Base-by-base conservation (phyloP, 768 basidiomycete genomes). In the Trametes cingulata region DNA sequence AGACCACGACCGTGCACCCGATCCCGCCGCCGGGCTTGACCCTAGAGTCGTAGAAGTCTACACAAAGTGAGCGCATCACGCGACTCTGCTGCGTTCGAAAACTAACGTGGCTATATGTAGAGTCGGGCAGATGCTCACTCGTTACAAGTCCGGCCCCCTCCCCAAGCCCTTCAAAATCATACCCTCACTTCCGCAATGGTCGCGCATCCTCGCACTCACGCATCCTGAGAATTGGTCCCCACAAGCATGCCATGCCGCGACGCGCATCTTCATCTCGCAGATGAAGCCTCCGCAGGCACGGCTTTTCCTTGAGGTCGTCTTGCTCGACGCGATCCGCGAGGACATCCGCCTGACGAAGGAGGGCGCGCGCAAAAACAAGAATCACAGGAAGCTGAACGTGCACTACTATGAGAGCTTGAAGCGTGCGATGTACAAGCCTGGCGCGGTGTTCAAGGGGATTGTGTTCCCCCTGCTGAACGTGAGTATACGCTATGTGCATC, bases 131-230 rank as follows among this genome's bases (percentile, higher is more conserved):
- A 85, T 95, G 61, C 82, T 99, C 33, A 87, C 83, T 42, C 86
- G 87, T 56, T 98, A 99, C 79, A 93, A 90, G 68, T 95, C 95
- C 14, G 95, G 95, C 0, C 87, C 95, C 1, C 82, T 99, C 1
- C 97, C 97, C 29, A 98, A 98, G 76, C 81, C 95, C 3, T 95
- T 99, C 85, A 99, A 99, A 80, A 90, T 99, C 62, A 91, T 99
- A 46, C 97, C 97, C 20, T 90, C 95, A 12, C 85, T 98, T 24
- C 91, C 93, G 3, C 88, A 91, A 61, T 99, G 97, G 97, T 95
- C 95, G 10, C 90, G 94, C 48, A 87, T 98, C 63, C 85, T 99
- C 43, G 93, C 95, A 25, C 82, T 98, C 45, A 98, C 97, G 14
- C 82, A 82, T 54, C 97, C 97, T 1, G 89, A 95, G 75, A 83